Evolutionary conservation across 257 asterid species (phyloP), one percentile per base, ranked within the genome.

Genomic region (Dorcoceras hygrometricum): DNA sequence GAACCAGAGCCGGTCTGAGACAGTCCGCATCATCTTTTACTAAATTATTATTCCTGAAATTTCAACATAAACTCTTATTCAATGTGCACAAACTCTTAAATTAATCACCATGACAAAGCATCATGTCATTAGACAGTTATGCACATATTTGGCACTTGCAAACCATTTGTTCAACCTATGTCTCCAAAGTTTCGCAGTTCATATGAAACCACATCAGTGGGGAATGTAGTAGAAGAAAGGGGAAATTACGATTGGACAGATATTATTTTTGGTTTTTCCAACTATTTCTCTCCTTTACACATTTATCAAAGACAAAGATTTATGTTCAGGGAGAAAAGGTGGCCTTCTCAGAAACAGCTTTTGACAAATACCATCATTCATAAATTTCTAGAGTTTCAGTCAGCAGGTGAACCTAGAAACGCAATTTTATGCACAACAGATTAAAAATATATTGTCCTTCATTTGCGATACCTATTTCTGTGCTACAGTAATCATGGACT

Each of bases 11-110:
- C 51, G 71, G 79, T 74, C 72, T 86, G 74, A 93, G 95, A 79
- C 86, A 80, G 67, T 71, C 76, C 65, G 78, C 82, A 63, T 93
- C 99, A 53, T 87, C 84, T 66, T 57, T 75, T 43, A 56, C 80
- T 73, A 93, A 81, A 83, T 78, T 78, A 68, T 81, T 82, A 71
- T 70, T 72, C 95, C 96, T 94, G 89, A 65, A 81, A 77, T 66
- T 62, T 57, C 55, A 63, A 60, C 51, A 51, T 28, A 55, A 63
- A 58, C 26, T n/a, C 26, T 60, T 28, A 39, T 43, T 43, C 51
- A 43, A 43, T 43, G 51, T 14, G 51, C 51, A 43, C 51, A 16
- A 34, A 34, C 4, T 12, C 22, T 65, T 51, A 65, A 65, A 57
- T 54, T 39, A 28, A 28, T 66, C 51, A 4, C 19, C 51, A 10